Conservation (phyloP, 441 rosid species). For the Kokia cookei region DNA sequence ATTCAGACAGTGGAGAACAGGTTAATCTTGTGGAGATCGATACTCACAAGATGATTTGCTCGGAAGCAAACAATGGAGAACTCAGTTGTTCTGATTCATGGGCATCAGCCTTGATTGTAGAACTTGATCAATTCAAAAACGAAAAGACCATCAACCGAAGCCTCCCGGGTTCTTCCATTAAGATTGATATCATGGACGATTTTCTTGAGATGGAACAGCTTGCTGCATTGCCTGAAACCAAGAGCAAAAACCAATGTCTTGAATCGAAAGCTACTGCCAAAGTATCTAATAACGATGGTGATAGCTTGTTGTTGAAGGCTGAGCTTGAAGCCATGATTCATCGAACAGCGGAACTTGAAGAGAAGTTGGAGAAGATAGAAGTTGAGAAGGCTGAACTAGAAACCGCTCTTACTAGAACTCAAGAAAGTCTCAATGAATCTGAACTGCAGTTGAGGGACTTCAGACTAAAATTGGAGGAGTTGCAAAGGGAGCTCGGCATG, state of each 20-base stretch:
- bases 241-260: conserved; percentile 19
- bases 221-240: conserved; percentile 59
- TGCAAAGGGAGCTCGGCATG: conserved; percentile 40
- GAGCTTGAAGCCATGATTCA: conserved; percentile 46
- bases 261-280: conserved; percentile 27
- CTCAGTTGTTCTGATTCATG: conserved; percentile 46
- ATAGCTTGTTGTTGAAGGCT: conserved; percentile 34
- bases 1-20: conserved; percentile 63
- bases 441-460: conserved; percentile 48
- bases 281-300: conserved; percentile 21
- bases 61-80: conserved; percentile 24
- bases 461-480: conserved; percentile 38
- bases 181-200: conserved; percentile 86
- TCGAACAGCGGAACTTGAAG: conserved; percentile 45
- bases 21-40: conserved; percentile 40
- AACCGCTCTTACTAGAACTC: conserved; percentile 40
- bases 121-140: conserved; percentile 44
- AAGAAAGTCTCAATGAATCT: conserved; percentile 38
- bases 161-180: conserved; percentile 32
- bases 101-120: conserved; percentile 46
- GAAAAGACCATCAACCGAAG: conserved; percentile 37
- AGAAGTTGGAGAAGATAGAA: conserved; percentile 39
- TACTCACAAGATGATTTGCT: conserved; percentile 22
- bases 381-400: conserved; percentile 49
- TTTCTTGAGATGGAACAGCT: conserved; percentile 96